Conservation (phyloP, 163 green algal genomes). For the Scenedesmus sp. region DNA sequence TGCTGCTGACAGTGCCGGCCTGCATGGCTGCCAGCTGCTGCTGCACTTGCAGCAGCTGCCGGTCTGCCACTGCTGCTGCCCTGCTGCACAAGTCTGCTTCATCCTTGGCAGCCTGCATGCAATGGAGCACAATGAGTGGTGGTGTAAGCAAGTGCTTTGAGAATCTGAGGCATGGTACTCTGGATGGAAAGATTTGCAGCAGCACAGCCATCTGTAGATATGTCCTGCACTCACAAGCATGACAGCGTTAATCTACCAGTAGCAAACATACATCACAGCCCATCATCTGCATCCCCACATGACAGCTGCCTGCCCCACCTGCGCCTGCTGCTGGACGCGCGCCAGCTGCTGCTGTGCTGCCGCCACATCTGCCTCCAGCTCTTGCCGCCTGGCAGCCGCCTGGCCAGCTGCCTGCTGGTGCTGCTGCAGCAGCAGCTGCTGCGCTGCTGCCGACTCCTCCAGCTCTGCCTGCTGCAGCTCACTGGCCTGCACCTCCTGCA, state of each 20-base stretch:
- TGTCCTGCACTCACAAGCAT: too few species aligned
- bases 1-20: background rate
- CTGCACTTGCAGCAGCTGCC: conserved; percentile 45
- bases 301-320: background rate
- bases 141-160: too few species aligned
- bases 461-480: conserved; percentile 48
- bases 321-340: conserved; percentile 9
- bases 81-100: conserved; percentile 38
- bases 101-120: conserved; percentile 30
- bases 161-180: too few species aligned
- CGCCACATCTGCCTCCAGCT: conserved; percentile 3
- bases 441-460: conserved; percentile 24
- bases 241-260: too few species aligned
- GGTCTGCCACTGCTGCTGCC: conserved; percentile 42
- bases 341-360: conserved; percentile 25
- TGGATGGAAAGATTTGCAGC: too few species aligned
- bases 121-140: too few species aligned
- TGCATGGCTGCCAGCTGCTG: conserved; percentile 42
- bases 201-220: too few species aligned
- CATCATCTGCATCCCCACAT: background rate
- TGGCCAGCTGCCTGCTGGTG: background rate
- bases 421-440: conserved; percentile 15
- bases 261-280: too few species aligned
- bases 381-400: background rate
- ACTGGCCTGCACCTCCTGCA: conserved; percentile 37